Percentiles rank a stretch among this genome's conserved stretches.
phyloP scores from a whole-genome alignment of 2,329 filamentous ascomycete genomes.

The Cadophora gregata region DNA sequence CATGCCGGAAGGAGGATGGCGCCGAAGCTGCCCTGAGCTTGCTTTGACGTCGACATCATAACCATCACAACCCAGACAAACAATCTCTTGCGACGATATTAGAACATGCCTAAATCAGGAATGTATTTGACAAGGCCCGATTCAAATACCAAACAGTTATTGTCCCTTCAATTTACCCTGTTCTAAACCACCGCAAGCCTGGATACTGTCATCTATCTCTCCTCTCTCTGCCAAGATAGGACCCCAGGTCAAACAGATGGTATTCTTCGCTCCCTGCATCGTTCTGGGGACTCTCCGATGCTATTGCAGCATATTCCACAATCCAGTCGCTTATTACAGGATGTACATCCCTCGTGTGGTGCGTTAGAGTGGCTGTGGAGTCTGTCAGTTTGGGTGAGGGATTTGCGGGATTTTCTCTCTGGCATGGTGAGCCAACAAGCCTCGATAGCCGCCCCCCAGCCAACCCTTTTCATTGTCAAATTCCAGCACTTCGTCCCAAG shows the following conservation, averaged over 20 bases:
- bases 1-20: conserved; percentile 3
- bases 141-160: neutral
- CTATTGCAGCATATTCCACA: neutral
- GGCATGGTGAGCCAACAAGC: neutral
- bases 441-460: conserved; percentile 9
- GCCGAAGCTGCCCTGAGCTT: neutral
- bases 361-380: neutral
- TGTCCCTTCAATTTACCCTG: too few relatives aligned
- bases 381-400: conserved; percentile 9
- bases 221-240: neutral
- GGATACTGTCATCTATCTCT: too few relatives aligned
- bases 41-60: conserved; percentile 10
- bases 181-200: neutral
- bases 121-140: neutral
- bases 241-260: neutral
- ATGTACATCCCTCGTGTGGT: neutral
- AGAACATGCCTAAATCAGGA: too few relatives aligned
- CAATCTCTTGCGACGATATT: neutral
- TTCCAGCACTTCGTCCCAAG: neutral
- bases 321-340: neutral
- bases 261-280: neutral
- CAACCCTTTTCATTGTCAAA: conserved; percentile 11
- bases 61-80: neutral
- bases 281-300: neutral
- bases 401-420: conserved; percentile 14